Base-by-base conservation (phyloP, 2,329 filamentous ascomycete species). In the Fusarium bulbicola region DNA sequence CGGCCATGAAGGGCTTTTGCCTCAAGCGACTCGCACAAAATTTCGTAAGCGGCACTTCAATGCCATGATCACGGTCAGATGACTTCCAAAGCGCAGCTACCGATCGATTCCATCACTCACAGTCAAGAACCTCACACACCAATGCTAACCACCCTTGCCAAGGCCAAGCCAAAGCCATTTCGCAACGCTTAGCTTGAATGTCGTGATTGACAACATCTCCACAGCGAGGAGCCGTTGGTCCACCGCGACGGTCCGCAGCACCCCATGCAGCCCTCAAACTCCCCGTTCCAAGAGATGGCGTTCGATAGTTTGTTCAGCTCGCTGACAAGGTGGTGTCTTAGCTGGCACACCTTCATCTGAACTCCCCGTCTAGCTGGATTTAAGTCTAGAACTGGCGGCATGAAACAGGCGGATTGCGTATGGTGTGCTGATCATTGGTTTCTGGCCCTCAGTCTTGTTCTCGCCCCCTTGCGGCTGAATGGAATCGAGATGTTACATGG, bases 171-270 rank as follows among this genome's bases (percentile, higher is more conserved):
- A 13, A 28, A 3, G 28, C 20, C n/a, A 24, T 37, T 59, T 63
- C 30, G 60, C 36, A 60, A 63, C 57, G 30, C 36, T 18, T 20
- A 30, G 39, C 37, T 37, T 32, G 6, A 28, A 58, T 60, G 53
- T 63, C 60, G 60, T 63, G 60, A 63, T 63, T 20, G 28, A 10
- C 21, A 20, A 59, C 28, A 36, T 16, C 56, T 59, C 56, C 56
- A 50, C 42, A 4, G 56, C 49, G 59, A 56, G 24, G 21, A 24
- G 30, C 59, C 49, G 37, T 57, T 26, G 24, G 18, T 7, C 37
- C 59, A 43, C 26, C 40, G 53, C 60, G 54, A 63, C 36, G 36
- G 36, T 47, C 60, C 60, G 42, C 52, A 36, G 24, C 18, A 36
- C 14, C 28, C 26, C 32, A 32, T 32, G 32, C 32, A 32, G 15